Conservation (phyloP, 2,329 filamentous ascomycete species). For the Elsinoe batatas region DNA sequence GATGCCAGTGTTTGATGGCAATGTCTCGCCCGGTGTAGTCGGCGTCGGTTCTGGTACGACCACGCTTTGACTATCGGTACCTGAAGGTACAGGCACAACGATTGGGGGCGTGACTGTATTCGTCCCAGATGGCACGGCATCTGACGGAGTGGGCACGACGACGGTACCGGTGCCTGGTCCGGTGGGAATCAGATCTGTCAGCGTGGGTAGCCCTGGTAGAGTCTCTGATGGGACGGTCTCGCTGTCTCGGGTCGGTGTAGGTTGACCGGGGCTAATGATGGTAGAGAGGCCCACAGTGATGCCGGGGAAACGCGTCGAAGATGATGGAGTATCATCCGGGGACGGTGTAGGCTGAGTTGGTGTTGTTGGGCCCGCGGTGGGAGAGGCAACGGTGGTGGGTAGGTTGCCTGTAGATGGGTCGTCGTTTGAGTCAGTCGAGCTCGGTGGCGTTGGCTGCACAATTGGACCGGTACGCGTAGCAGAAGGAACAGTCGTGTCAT, state of each 20-base stretch:
- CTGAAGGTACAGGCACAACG: background rate
- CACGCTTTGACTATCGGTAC: background rate
- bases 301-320: conserved; percentile 4
- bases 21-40: background rate
- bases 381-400: background rate
- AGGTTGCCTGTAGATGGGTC: background rate
- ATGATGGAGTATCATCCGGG: background rate
- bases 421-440: background rate
- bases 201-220: background rate
- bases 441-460: background rate
- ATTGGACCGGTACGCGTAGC: background rate
- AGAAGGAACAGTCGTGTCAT: background rate
- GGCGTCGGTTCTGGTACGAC: background rate
- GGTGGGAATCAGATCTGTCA: background rate
- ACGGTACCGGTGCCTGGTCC: background rate
- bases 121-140: background rate
- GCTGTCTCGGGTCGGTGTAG: background rate
- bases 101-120: background rate
- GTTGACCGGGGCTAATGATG: background rate
- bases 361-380: background rate
- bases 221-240: background rate
- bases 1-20: background rate
- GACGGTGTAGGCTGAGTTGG: background rate
- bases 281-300: conserved; percentile 9
- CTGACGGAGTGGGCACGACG: background rate